These are phyloP conservation scores for Penicillium corylophilum DNA, from an alignment of 2,329 filamentous ascomycete species.

Conservation along the genomic window DNA sequence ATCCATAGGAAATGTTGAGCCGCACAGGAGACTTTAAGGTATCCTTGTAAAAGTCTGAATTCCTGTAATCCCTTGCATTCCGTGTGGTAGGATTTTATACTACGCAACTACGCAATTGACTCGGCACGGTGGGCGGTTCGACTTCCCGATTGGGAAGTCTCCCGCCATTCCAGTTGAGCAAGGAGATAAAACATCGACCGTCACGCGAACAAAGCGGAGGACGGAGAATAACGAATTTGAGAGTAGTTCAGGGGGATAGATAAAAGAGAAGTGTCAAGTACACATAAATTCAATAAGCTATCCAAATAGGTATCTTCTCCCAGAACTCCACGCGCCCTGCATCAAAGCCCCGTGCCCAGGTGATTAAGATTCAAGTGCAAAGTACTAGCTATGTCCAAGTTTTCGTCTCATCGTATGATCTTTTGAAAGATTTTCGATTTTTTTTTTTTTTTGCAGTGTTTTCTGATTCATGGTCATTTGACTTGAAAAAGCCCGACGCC, in stretches of 20 bases:
- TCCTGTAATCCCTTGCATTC: background rate
- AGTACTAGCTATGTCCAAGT: conserved; percentile 11
- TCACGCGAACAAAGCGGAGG: background rate
- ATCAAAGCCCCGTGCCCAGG: conserved; percentile 11
- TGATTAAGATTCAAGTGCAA: conserved; percentile 7
- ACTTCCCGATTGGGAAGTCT: background rate
- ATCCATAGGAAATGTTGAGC: background rate
- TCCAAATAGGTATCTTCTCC: conserved; percentile 24
- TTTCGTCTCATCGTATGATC: conserved; percentile 2
- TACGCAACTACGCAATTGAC: background rate
- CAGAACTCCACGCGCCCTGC: conserved; percentile 13
- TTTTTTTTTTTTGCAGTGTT: background rate
- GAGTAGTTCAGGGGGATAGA: background rate
- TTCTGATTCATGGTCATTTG: background rate
- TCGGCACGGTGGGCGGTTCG: background rate
- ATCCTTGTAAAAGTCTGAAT: background rate
- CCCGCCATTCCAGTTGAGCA: background rate
- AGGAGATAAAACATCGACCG: background rate
- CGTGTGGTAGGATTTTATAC: background rate
- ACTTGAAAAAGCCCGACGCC: background rate
- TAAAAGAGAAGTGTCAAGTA: background rate
- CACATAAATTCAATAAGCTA: conserved; percentile 2
- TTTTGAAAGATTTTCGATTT: conserved; percentile 5
- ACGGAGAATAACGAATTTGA: background rate
- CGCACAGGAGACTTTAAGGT: background rate